These are phyloP conservation scores for Pseudogymnoascus sp. DNA, from an alignment of 2,329 filamentous ascomycete genomes.

Conservation along the genomic window DNA sequence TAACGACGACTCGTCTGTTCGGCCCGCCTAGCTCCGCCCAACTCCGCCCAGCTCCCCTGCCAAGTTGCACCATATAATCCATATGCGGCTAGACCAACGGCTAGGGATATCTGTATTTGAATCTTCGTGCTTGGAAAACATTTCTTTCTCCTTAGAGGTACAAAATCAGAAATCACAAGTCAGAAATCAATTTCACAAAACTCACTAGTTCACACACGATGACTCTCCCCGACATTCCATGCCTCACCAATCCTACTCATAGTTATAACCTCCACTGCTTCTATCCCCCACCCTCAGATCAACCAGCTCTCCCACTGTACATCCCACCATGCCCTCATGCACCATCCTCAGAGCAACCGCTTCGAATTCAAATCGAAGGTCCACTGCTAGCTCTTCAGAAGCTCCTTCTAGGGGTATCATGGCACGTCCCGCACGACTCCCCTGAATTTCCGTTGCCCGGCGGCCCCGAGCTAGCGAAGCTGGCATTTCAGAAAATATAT, in stretches of 20 bases:
- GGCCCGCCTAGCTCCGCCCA: too few species aligned
- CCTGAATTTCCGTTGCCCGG: constrained; percentile 8
- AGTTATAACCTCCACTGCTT: constrained; percentile 14
- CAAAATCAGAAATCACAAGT: too few species aligned
- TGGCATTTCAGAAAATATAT: constrained; percentile 12
- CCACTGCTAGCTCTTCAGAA: constrained; percentile 12
- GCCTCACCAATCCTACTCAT: constrained; percentile 12
- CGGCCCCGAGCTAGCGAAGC: constrained; percentile 12
- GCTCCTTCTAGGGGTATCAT: constrained; percentile 13
- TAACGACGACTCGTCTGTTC: too few species aligned
- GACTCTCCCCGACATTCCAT: constrained; percentile 12
- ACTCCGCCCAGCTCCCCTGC: too few species aligned
- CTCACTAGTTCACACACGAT: not conserved
- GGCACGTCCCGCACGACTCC: constrained; percentile 5
- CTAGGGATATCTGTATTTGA: too few species aligned
- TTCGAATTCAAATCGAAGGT: constrained; percentile 13
- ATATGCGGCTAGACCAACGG: too few species aligned
- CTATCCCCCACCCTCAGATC: constrained; percentile 12
- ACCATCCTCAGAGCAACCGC: constrained; percentile 6
- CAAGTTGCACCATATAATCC: too few species aligned
- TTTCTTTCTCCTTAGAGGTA: too few species aligned
- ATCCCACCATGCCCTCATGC: constrained; percentile 12
- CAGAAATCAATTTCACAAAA: too few species aligned
- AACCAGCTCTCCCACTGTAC: constrained; percentile 12
- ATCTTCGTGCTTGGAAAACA: too few species aligned